Conservation (phyloP, 331 rosid genomes). For the Rhamnella rubrinervis region DNA sequence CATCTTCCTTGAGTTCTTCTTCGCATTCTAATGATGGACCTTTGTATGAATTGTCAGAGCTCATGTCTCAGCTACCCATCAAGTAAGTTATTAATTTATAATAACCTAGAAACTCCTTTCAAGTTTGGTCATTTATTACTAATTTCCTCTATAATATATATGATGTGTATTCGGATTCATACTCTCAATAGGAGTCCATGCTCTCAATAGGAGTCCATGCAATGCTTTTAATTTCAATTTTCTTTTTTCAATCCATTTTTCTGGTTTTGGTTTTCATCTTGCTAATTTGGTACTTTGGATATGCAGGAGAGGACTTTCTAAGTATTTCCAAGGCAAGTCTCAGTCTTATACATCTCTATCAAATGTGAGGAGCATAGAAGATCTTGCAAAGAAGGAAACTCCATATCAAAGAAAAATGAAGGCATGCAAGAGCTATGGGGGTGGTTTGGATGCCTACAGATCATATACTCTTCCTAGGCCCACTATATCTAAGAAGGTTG, state of each 20-base stretch:
- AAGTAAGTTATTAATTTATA: slow-evolving; percentile 29
- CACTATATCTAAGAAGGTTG: slow-evolving; percentile 33
- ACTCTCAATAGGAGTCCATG: too few species aligned
- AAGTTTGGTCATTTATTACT: neutral
- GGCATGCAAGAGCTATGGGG: slow-evolving; percentile 50
- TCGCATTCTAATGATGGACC: slow-evolving; percentile 31
- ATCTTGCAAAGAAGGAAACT: slow-evolving; percentile 47
- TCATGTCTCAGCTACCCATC: slow-evolving; percentile 44
- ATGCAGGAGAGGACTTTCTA: slow-evolving; percentile 56
- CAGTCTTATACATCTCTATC: slow-evolving; percentile 52
- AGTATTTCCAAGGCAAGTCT: slow-evolving; percentile 54
- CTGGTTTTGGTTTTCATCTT: too few species aligned
- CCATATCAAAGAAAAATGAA: slow-evolving; percentile 34
- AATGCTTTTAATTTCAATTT: too few species aligned
- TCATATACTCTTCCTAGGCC: slow-evolving; percentile 39
- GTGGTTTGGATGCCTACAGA: slow-evolving; percentile 38
- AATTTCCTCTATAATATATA: too few species aligned
- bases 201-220: too few species aligned
- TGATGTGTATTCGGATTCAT: too few species aligned
- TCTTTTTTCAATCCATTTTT: too few species aligned
- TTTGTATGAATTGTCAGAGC: slow-evolving; percentile 43
- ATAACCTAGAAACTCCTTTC: neutral
- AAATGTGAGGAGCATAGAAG: slow-evolving; percentile 41
- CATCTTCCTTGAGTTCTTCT: slow-evolving; percentile 30
- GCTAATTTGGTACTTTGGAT: neutral